Evolutionary conservation across 1,284 basidiomycete species (phyloP).

Genomic region (Cutaneotrichosporon curvatum): DNA sequence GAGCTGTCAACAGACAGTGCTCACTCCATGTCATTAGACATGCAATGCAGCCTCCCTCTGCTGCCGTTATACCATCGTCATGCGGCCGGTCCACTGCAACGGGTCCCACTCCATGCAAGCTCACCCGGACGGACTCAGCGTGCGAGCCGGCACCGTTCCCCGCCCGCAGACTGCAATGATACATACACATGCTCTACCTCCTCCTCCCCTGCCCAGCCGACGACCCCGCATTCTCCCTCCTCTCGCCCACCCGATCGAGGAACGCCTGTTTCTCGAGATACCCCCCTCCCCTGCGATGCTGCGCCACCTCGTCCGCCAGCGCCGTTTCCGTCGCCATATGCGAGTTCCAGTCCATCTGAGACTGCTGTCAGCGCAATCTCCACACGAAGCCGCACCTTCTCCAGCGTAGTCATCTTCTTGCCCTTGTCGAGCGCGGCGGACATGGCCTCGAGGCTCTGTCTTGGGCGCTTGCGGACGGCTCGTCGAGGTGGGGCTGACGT

Average conservation of each 20-base stretch:
- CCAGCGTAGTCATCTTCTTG: constrained; percentile 46
- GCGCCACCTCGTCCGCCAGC: constrained; percentile 34
- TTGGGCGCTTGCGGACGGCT: constrained; percentile 31
- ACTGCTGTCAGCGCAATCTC: constrained; percentile 22
- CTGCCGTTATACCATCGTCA: too few relatives aligned
- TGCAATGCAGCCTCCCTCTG: too few relatives aligned
- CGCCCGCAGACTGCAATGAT: too few relatives aligned
- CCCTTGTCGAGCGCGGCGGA: constrained; percentile 38
- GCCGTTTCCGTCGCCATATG: constrained; percentile 25
- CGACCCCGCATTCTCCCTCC: constrained; percentile 57
- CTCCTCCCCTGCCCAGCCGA: constrained; percentile 54
- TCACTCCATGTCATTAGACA: too few relatives aligned
- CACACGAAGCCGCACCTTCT: constrained; percentile 32
- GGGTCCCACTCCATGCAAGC: too few relatives aligned
- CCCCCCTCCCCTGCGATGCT: constrained; percentile 37
- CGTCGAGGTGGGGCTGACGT: neutral
- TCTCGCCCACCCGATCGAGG: constrained; percentile 39
- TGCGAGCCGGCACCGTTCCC: too few relatives aligned
- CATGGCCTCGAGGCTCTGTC: constrained; percentile 42
- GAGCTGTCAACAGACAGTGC: too few relatives aligned
- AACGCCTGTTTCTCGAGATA: constrained; percentile 42
- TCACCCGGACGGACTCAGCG: too few relatives aligned
- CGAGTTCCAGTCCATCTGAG: constrained; percentile 43
- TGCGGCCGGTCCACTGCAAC: too few relatives aligned
- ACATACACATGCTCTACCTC: too few relatives aligned